Percentiles rank a stretch among this genome's conserved stretches.
phyloP scores from a whole-genome alignment of 2,329 filamentous ascomycete genomes.

The Pseudogymnoascus sp. region DNA sequence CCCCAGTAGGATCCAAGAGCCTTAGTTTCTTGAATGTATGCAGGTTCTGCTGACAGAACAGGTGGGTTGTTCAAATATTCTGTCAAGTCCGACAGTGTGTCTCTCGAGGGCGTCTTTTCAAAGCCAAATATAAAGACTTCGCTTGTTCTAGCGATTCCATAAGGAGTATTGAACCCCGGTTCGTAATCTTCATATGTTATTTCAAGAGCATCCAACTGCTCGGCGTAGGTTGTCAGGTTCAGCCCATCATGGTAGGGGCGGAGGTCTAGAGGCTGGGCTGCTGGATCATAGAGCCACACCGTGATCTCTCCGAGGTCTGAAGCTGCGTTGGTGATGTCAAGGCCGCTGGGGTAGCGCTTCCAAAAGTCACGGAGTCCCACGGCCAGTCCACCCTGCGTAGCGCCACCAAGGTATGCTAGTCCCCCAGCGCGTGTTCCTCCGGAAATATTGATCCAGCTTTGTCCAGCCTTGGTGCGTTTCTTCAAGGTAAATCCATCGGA shows the following conservation, averaged over 20 bases:
- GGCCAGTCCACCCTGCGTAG: slow-evolving; percentile 49
- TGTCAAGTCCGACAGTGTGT: slow-evolving; percentile 37
- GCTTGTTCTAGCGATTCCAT: slow-evolving; percentile 50
- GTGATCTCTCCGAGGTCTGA: slow-evolving; percentile 45
- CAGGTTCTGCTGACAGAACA: slow-evolving; percentile 39
- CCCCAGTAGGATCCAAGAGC: slow-evolving; percentile 50
- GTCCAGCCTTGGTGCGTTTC: slow-evolving; percentile 50
- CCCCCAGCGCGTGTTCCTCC: slow-evolving; percentile 49
- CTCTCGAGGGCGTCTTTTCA: slow-evolving; percentile 41
- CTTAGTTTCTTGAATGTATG: slow-evolving; percentile 42
- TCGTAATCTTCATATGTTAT: slow-evolving; percentile 60
- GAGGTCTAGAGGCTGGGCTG: slow-evolving; percentile 46
- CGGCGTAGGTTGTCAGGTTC: slow-evolving; percentile 45
- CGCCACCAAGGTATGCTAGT: slow-evolving; percentile 50
- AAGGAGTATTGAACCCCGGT: slow-evolving; percentile 44
- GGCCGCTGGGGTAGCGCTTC: slow-evolving; percentile 52
- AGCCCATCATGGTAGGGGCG: slow-evolving; percentile 51
- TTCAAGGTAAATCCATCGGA: slow-evolving; percentile 52
- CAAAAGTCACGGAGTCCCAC: slow-evolving; percentile 53
- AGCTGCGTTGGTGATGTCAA: slow-evolving; percentile 46
- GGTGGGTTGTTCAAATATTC: slow-evolving; percentile 44
- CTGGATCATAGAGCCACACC: slow-evolving; percentile 52
- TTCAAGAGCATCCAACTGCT: slow-evolving; percentile 51
- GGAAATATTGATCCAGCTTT: slow-evolving; percentile 50
- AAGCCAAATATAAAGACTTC: slow-evolving; percentile 48